Evolutionary conservation across 345 rosid genomes (phyloP), one percentile per base, ranked within the genome.

Genomic region (Citrus cavaleriei): DNA sequence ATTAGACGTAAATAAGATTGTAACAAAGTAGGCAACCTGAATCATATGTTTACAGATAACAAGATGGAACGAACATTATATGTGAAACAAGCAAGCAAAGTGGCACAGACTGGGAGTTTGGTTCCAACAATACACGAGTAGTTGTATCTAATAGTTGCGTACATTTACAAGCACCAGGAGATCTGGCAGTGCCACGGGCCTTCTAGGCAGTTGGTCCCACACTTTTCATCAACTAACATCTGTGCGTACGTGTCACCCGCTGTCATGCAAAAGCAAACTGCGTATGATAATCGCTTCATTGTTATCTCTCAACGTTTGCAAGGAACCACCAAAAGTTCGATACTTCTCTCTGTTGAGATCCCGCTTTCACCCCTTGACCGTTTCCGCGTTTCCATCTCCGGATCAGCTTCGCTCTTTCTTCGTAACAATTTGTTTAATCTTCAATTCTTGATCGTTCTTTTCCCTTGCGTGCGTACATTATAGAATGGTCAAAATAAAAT

Each of bases 211-310:
- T 12, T 46, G 51, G 16, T 12, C n/a, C 73, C 73, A 69, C 35
- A 18, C 21, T 6, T 24, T 40, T 68, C 30, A 12, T 25, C 30
- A 46, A 46, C 51, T 40, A 68, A 37, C 49, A 35, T 35, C 70
- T 67, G 49, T 21, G 35, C 25, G 1, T n/a, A 78, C 84, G 78
- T 65, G 82, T 65, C 82, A 34, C 7, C 74, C 10, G 9, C 46
- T 0, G 30, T n/a, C 78, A 32, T 7, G 61, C 27, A 46, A 22
- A 46, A 3, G 1, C 49, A 42, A 42, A 40, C 16, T 10, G 49
- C 16, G 3, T 42, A 12, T 42, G 7, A 42, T 42, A 10, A 42
- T 42, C 49, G 3, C 16, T 10, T 42, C 49, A 12, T 42, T 42
- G 12, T 42, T 12, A 10, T 42, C 4, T 42, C 16, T 42, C 58